These are phyloP conservation scores for Hemisphaericaspora subhashii DNA, from an alignment of 1,139 yeast genomes.

Conservation along the genomic window DNA sequence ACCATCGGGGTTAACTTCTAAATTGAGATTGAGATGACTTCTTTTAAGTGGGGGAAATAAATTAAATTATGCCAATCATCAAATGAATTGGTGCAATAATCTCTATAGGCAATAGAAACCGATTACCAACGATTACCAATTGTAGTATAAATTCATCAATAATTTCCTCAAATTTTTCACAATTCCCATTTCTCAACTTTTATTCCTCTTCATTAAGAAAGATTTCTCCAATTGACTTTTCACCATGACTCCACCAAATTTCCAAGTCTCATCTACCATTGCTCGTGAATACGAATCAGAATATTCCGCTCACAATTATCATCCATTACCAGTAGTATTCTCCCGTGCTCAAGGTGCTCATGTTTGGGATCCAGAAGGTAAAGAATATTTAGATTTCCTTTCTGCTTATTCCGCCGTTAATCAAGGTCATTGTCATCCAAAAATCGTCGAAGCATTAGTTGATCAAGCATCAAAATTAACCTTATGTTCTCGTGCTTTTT, in stretches of 20 bases:
- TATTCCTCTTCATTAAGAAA: too few species aligned
- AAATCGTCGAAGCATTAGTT: conserved; percentile 77
- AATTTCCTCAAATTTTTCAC: background rate
- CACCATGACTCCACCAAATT: conserved; percentile 19
- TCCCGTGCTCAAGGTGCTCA: conserved; percentile 85
- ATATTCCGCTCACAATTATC: conserved; percentile 95
- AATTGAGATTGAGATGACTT: background rate
- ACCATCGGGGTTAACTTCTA: background rate
- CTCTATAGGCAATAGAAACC: conserved; percentile 10
- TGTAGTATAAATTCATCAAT: conserved; percentile 1
- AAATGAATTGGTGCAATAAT: too few species aligned
- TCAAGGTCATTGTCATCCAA: conserved; percentile 98
- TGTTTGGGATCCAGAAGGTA: conserved; percentile 98
- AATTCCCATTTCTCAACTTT: background rate
- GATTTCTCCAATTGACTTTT: background rate
- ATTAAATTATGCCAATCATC: too few species aligned
- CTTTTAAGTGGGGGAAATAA: background rate
- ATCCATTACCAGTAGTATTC: conserved; percentile 94
- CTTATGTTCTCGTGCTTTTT: conserved; percentile 88
- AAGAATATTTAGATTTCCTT: conserved; percentile 79
- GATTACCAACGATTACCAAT: conserved; percentile 5
- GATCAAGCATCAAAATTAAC: conserved; percentile 88
- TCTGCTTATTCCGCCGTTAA: conserved; percentile 96
- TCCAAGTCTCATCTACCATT: conserved; percentile 58
- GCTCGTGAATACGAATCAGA: conserved; percentile 71